Percentiles rank a stretch among this genome's conserved stretches.
Evolutionary conservation across 2,329 filamentous ascomycete genomes (phyloP).

Genomic region (Zalaria obscura): DNA sequence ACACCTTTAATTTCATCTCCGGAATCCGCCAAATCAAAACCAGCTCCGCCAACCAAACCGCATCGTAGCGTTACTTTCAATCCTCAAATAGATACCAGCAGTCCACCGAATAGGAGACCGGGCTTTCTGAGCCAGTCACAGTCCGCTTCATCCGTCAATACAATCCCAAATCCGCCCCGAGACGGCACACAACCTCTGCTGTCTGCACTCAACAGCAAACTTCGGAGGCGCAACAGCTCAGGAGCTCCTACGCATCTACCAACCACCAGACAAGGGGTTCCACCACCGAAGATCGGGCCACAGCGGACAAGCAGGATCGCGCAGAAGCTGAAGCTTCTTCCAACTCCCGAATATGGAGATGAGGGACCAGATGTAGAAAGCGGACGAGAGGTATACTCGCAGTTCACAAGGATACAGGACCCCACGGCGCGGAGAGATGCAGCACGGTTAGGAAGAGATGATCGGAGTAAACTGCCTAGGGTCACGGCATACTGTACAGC

Average conservation of each 20-base stretch:
- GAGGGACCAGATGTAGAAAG: slow-evolving; percentile 75
- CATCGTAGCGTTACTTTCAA: slow-evolving; percentile 65
- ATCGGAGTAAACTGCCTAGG: slow-evolving; percentile 70
- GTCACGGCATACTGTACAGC: slow-evolving; percentile 97
- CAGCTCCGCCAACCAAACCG: slow-evolving; percentile 19
- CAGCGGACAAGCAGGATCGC: slow-evolving; percentile 91
- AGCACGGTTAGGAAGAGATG: slow-evolving; percentile 81
- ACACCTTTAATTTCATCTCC: slow-evolving; percentile 4
- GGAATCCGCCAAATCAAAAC: neutral
- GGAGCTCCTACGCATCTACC: slow-evolving; percentile 39
- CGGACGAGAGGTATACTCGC: slow-evolving; percentile 88
- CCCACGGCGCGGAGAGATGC: slow-evolving; percentile 85
- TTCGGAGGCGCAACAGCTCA: slow-evolving; percentile 75
- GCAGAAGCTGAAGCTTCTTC: slow-evolving; percentile 93
- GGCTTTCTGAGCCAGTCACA: slow-evolving; percentile 18
- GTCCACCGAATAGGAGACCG: slow-evolving; percentile 20
- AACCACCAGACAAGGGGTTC: slow-evolving; percentile 10
- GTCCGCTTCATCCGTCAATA: slow-evolving; percentile 15
- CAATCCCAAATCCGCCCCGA: slow-evolving; percentile 23
- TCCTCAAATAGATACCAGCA: slow-evolving; percentile 38
- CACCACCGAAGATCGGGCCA: slow-evolving; percentile 65
- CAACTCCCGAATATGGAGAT: slow-evolving; percentile 71
- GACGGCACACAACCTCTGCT: slow-evolving; percentile 46
- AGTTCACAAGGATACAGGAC: slow-evolving; percentile 96
- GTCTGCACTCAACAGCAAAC: slow-evolving; percentile 71